Conservation (phyloP, 2,329 filamentous ascomycete genomes). For the Colletotrichum aenigma region DNA sequence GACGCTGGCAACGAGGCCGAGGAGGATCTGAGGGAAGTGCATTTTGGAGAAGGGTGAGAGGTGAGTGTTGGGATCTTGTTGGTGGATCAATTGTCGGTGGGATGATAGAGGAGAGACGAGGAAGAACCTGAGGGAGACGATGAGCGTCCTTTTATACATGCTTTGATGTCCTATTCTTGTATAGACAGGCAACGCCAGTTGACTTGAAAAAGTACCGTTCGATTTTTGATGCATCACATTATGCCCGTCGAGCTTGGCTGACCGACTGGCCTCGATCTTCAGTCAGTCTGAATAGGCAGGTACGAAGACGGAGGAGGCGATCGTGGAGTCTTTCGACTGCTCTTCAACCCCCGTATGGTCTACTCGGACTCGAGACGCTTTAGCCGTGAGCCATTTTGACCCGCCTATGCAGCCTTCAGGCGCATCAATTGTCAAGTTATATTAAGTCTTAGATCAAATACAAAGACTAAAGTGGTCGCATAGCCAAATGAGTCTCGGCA, state of each 20-base stretch:
- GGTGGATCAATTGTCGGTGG: background rate
- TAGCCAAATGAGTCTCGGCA: background rate
- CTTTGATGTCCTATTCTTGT: background rate
- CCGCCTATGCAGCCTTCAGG: background rate
- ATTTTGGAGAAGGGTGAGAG: background rate
- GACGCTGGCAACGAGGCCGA: background rate
- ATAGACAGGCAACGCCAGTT: background rate
- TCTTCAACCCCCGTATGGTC: background rate
- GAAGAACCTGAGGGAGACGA: background rate
- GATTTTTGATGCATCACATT: background rate
- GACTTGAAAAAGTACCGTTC: background rate
- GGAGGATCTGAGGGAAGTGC: background rate
- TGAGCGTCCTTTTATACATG: background rate
- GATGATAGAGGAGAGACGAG: background rate
- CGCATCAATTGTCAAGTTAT: background rate
- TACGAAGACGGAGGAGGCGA: background rate
- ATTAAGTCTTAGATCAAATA: too few relatives aligned
- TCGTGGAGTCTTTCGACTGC: background rate
- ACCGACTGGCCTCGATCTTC: background rate
- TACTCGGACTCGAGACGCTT: background rate
- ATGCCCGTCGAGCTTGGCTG: background rate
- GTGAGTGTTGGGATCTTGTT: background rate
- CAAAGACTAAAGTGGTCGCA: background rate
- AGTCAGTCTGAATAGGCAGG: background rate
- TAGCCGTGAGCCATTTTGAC: background rate